Base-by-base conservation (phyloP, 352 stramenopile species). In the Pythium dissimile region DNA sequence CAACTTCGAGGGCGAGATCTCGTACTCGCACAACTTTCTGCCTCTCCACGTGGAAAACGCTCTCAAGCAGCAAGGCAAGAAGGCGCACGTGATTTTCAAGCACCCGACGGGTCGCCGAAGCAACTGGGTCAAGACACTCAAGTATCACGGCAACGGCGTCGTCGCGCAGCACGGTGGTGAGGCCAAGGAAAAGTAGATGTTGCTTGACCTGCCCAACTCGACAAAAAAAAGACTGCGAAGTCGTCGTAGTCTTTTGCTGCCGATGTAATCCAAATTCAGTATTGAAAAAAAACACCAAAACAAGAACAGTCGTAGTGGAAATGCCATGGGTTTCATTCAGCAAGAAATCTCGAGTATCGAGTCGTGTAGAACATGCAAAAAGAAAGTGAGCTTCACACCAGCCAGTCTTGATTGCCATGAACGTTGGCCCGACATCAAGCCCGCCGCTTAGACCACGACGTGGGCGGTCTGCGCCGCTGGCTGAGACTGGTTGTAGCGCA, bases 41-140 rank as follows among this genome's bases (percentile, higher is more conserved):
- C 76, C 84, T 15, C 62, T 77, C 54, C 43, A 87, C 66, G 43
- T 92, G 13, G 84, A 89, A 59, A 89, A 80, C 61, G 41, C 82
- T 42, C 72, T 94, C 64, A 92, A 92, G 74, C 70, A 72, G 59
- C 72, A 92, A 54, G 82, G 82, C 54, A 92, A 91, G 75, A 89
- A 92, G 65, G 74, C 78, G 34, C 59, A 65, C 39, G 67, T 80
- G 66, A 70, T 88, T 27, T 94, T 94, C 67, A 77, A 82, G 65
- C 79, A 90, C 73, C 80, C 82, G 28, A 84, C 77, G 12, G 78
- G 78, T 12, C 76, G 78, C 62, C 82, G 75, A 61, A 90, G 78
- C 69, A 91, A 94, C 74, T 94, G 83, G 80, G 79, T 91, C 64
- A 90, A 88, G 81, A 89, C 83, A 59, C 80, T 94, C 51, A 92